Conservation (phyloP, 768 basidiomycete species). For the Amanita fuliginea region DNA sequence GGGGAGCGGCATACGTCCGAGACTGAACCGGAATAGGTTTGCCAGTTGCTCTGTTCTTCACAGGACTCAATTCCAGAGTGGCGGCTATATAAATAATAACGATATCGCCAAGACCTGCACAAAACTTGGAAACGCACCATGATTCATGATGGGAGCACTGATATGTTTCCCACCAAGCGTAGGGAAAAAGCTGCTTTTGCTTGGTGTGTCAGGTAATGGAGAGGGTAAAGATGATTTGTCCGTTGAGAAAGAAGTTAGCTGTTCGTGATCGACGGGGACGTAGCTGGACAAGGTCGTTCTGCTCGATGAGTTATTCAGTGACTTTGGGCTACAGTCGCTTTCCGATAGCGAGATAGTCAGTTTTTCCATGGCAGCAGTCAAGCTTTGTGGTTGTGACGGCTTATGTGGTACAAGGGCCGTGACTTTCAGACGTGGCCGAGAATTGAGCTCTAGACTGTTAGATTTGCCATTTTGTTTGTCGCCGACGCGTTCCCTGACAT, state of each 20-base stretch:
- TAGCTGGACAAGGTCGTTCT: conserved; percentile 6
- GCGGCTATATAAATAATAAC: conserved; percentile 33
- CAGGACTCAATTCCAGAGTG: conserved; percentile 63
- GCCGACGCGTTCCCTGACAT: conserved; percentile 9
- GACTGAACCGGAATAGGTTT: conserved; percentile 52
- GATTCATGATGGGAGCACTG: conserved; percentile 58
- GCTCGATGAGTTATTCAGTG: conserved; percentile 15
- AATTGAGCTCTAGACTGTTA: conserved; percentile 23
- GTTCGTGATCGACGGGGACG: conserved; percentile 11
- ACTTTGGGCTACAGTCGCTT: conserved; percentile 17
- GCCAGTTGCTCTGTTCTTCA: conserved; percentile 50
- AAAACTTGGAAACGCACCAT: conserved; percentile 32
- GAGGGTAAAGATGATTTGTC: conserved; percentile 19
- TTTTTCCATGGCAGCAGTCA: conserved; percentile 63
- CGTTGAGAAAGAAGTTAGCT: conserved; percentile 13
- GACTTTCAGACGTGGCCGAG: conserved; percentile 41
- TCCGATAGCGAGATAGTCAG: conserved; percentile 36
- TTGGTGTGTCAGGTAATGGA: conserved; percentile 15
- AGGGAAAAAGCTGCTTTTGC: conserved; percentile 9
- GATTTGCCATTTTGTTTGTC: conserved; percentile 11
- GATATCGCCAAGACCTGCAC: neutral
- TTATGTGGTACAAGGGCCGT: conserved; percentile 44
- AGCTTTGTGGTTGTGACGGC: conserved; percentile 53
- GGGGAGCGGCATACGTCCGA: conserved; percentile 14
- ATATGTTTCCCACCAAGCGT: conserved; percentile 55